phyloP scores from a whole-genome alignment of 1,284 basidiomycete species.

The Porogramme epimiltina region DNA sequence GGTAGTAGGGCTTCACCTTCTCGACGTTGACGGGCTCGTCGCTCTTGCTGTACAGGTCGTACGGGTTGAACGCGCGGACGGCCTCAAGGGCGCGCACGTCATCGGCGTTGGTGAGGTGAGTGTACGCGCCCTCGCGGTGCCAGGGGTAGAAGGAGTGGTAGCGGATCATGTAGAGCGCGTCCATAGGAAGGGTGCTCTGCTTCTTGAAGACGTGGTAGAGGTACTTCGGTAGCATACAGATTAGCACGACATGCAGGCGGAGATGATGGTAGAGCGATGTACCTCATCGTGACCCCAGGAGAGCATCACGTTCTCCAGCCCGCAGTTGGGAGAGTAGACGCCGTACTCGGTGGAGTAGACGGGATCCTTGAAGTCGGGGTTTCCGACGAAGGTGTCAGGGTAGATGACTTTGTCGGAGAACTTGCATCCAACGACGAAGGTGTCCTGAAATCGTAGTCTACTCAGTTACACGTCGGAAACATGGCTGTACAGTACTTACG shows the following conservation, averaged over 20 bases:
- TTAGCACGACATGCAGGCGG: too few relatives aligned
- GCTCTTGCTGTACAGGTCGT: slow-evolving; percentile 90
- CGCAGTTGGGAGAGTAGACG: slow-evolving; percentile 84
- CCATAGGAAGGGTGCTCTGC: slow-evolving; percentile 79
- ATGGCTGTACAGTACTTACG: slow-evolving; percentile 41
- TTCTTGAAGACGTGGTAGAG: slow-evolving; percentile 78
- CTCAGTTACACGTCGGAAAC: too few relatives aligned
- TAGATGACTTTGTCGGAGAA: slow-evolving; percentile 87
- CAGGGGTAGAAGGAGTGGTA: slow-evolving; percentile 96
- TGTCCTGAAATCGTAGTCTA: slow-evolving; percentile 60
- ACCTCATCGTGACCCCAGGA: slow-evolving; percentile 92
- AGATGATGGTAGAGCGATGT: slow-evolving; percentile 8
- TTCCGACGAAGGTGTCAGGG: slow-evolving; percentile 80
- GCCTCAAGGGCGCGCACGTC: slow-evolving; percentile 65
- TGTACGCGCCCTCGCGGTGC: slow-evolving; percentile 85
- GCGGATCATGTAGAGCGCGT: slow-evolving; percentile 88
- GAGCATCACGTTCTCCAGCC: slow-evolving; percentile 89
- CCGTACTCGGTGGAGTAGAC: slow-evolving; percentile 83
- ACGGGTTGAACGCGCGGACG: slow-evolving; percentile 83
- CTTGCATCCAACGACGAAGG: slow-evolving; percentile 85
- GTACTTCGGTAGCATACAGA: slow-evolving; percentile 47
- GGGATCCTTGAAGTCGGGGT: slow-evolving; percentile 74
- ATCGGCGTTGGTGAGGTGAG: slow-evolving; percentile 73
- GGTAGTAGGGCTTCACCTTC: slow-evolving; percentile 81
- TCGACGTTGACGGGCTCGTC: slow-evolving; percentile 68